These are phyloP conservation scores for Exophiala oligosperma DNA, from an alignment of 2,329 filamentous ascomycete species.

Conservation along the genomic window DNA sequence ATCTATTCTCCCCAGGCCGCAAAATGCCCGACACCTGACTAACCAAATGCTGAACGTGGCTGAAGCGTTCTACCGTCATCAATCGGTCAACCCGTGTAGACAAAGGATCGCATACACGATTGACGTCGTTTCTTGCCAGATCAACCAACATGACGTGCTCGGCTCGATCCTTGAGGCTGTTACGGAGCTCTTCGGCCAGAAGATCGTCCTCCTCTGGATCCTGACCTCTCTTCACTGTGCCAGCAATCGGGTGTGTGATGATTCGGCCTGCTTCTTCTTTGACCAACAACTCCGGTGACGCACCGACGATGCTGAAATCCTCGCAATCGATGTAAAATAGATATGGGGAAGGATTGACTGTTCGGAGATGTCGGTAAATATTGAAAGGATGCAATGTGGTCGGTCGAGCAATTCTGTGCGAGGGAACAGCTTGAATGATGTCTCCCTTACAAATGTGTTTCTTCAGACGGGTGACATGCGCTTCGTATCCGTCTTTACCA, in stretches of 20 bases:
- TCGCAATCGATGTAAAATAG: conserved; percentile 93
- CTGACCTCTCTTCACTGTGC: conserved; percentile 85
- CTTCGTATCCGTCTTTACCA: conserved; percentile 82
- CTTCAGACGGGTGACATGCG: conserved; percentile 83
- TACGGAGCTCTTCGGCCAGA: conserved; percentile 73
- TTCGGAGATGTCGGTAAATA: conserved; percentile 92
- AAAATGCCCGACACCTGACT: conserved; percentile 94
- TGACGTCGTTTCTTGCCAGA: conserved; percentile 92
- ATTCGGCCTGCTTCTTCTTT: conserved; percentile 84
- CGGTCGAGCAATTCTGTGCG: conserved; percentile 85
- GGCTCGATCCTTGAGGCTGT: conserved; percentile 84
- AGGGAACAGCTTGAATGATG: conserved; percentile 97
- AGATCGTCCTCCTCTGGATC: conserved; percentile 77
- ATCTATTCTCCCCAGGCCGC: conserved; percentile 78
- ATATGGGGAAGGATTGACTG: conserved; percentile 97
- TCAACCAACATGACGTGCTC: conserved; percentile 99
- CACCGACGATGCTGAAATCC: conserved; percentile 92
- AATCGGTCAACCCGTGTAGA: conserved; percentile 88
- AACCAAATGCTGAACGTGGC: conserved; percentile 94
- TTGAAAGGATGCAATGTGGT: conserved; percentile 96
- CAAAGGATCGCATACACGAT: conserved; percentile 87
- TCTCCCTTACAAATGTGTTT: conserved; percentile 87
- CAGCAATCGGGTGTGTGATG: conserved; percentile 95
- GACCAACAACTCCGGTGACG: conserved; percentile 90
- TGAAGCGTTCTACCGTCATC: conserved; percentile 94